Evolutionary conservation across 768 basidiomycete species (phyloP), one percentile per base, ranked within the genome.

Genomic region (Hygrophoropsis aurantiaca): DNA sequence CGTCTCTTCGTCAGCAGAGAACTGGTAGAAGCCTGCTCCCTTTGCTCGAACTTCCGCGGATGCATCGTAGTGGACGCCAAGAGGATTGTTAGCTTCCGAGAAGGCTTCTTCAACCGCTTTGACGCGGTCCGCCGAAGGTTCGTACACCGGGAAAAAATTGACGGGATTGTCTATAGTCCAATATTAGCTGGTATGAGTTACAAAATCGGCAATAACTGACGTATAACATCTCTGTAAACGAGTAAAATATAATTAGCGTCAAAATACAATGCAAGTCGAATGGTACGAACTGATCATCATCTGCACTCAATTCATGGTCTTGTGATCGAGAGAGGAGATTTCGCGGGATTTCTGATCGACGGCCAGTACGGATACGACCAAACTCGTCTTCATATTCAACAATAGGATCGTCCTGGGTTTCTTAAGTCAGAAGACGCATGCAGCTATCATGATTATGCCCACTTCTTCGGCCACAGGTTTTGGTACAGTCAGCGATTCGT

Each of bases 21-120:
- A 94, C 61, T 90, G 87, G 65, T 95, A 97, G 68, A 88, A 91
- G 1, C 82, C 94, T 1, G 95, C 94, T 36, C 90, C 97, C 64
- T 85, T 87, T 11, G 87, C 81, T 13, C 97, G 88, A 16, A 88
- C 84, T 67, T 99, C 95, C 42, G 68, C 71, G 1, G 80, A 75
- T 0, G 90, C 80, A 61, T 97, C 90, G 61, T 91, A 99, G 64
- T 97, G 92, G 3, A 75, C 66, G 10, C 78, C 74, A 6, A 90
- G 74, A 0, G 87, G 88, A 38, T 85, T 87, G 52, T 85, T 78
- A 8, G 44, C 70, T 53, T 94, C 90, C 2, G 84, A 77, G 33
- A 80, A 71, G 13, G 81, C 79, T 46, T 83, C 83, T 46, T 79
- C 80, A 44, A 94, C 85, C 47, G 85, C 82, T 4, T 86, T 84